Evolutionary conservation across 139 green algal genomes (phyloP), one percentile per base, ranked within the genome.

Genomic region (Eudorina sp.): DNA sequence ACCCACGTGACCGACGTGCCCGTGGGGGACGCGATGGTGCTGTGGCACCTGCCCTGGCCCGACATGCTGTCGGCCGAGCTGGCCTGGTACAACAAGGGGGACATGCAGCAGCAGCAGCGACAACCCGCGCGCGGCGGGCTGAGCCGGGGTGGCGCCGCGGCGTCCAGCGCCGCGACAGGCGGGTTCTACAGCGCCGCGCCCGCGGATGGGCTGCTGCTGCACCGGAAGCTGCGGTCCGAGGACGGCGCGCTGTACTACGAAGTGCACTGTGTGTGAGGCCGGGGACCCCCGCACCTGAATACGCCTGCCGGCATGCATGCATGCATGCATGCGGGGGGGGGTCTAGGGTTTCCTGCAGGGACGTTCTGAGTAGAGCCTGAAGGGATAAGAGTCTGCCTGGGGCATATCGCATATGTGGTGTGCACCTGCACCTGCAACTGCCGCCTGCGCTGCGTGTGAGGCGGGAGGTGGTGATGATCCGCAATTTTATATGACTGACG

Each of bases 181-280:
- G 11, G 34, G 21, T 4, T 5, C 5, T 41, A 38, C 41, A 8
- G 5, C 55, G 5, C 77, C 25, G 5, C 92, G 48, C 90, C 93
- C 0, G 79, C 95, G 2, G 92, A 98, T 70, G 90, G 92, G 34
- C 68, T 98, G 45, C 89, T 94, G 11, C 84, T 98, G 70, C 95
- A 97, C 90, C 90, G 95, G 69, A 98, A 97, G 92, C 88, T 88
- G 29, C 58, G 90, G 79, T 70, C 92, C 29, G 91, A 93, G 41
- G 89, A 90, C 41, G 93, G 96, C 82, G 89, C 90, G 66, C 92
- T 97, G 75, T 90, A 94, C 6, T 92, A 96, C 75, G 91, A 96
- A 69, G 89, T 98, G 68, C 86, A 91, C 70, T 97, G 96, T 90
- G 66, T 73, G 89, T 87, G n/a, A 55, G 60, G 41, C 45, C 13